These are phyloP conservation scores for Microcyclosporella mali DNA, from an alignment of 2,329 filamentous ascomycete genomes.

Conservation along the genomic window DNA sequence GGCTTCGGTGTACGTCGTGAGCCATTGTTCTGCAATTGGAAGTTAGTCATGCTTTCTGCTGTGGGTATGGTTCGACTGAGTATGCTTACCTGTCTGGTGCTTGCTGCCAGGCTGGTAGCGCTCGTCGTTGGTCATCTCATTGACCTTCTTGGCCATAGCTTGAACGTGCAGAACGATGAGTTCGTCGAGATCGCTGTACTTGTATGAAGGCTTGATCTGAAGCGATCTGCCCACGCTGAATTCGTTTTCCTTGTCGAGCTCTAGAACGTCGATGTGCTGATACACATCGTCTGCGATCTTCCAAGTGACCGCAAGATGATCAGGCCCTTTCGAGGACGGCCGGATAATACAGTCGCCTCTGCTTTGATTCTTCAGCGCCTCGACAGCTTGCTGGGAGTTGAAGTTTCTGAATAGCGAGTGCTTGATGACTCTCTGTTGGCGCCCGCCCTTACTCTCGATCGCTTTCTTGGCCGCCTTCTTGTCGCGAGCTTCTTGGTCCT, in stretches of 20 bases:
- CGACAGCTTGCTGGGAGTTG: slow-evolving; percentile 85
- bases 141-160: slow-evolving; percentile 95
- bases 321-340: slow-evolving; percentile 88
- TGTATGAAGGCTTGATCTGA: slow-evolving; percentile 80
- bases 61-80: too few relatives aligned
- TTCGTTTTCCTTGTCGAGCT: slow-evolving; percentile 94
- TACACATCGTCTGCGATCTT: slow-evolving; percentile 96
- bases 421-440: slow-evolving; percentile 91
- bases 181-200: slow-evolving; percentile 93
- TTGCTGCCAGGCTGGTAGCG: slow-evolving; percentile 82
- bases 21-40: slow-evolving; percentile 69
- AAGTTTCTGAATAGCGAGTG: slow-evolving; percentile 93
- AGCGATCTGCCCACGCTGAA: slow-evolving; percentile 85
- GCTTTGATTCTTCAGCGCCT: slow-evolving; percentile 80
- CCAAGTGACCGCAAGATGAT: slow-evolving; percentile 95
- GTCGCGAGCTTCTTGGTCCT: slow-evolving; percentile 59
- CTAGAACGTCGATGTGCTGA: slow-evolving; percentile 94
- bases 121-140: slow-evolving; percentile 90
- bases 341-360: slow-evolving; percentile 90
- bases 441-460: slow-evolving; percentile 73
- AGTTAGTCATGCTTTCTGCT: slow-evolving; percentile 8
- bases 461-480: slow-evolving; percentile 69
- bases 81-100: slow-evolving; percentile 70
- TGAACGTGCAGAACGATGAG: slow-evolving; percentile 96
- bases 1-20: slow-evolving; percentile 90